Base-by-base conservation (phyloP, 2,329 filamentous ascomycete genomes). In the Parascedosporium putredinis region DNA sequence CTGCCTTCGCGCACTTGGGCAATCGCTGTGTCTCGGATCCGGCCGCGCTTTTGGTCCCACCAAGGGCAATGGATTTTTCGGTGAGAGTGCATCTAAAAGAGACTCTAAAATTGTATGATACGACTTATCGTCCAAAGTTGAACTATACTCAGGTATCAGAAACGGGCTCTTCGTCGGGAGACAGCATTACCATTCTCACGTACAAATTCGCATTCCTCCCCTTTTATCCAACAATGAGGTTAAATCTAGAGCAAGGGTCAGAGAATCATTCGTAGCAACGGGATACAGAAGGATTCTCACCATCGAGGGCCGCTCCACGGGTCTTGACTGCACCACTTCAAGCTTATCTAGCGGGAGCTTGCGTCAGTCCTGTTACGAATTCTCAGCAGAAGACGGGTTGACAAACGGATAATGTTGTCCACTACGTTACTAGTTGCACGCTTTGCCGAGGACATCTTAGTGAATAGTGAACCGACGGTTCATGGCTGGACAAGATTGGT, bases 91-190 rank as follows among this genome's bases (percentile, higher is more conserved):
- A 83, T 49, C 77, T 75, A 60, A 96, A 95, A 97, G 69, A 1
- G 79, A 77, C 59, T 96, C 88, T 57, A 88, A 87, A 40, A 96
- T 81, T 52, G 78, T 77, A 60, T 93, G 84, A 56, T 86, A 95
- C n/a, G 78, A 77, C 61, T 85, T 86, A 61, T 95, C 88, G 43
- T 76, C 77, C 29, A 95, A 20, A n/a, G 27, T 40, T 18, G 27
- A 16, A 18, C 20, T 33, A 29, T n/a, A n/a, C n/a, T n/a, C n/a
- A n/a, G n/a, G n/a, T n/a, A n/a, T n/a, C n/a, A n/a, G n/a, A n/a
- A n/a, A n/a, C n/a, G n/a, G n/a, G n/a, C n/a, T n/a, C n/a, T n/a
- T n/a, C n/a, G n/a, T n/a, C n/a, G n/a, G n/a, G n/a, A n/a, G n/a
- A n/a, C n/a, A n/a, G n/a, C n/a, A n/a, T n/a, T n/a, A n/a, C n/a